Conservation (phyloP, 1,284 basidiomycete species). For the Ceratobasidium sp. region DNA sequence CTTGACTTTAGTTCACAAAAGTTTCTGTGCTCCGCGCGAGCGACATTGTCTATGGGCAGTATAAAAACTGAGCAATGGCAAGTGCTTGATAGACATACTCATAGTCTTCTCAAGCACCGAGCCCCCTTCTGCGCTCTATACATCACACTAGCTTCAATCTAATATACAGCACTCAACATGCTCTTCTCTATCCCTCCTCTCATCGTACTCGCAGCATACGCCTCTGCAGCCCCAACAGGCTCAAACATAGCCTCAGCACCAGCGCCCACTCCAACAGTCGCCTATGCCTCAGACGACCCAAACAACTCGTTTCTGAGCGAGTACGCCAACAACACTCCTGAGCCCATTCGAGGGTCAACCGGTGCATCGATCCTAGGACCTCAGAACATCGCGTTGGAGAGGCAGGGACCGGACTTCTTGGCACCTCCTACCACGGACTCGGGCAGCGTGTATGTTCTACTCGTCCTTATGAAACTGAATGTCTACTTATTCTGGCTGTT, state of each 20-base stretch:
- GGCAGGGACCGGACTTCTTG: constrained; percentile 13
- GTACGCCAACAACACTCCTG: not conserved
- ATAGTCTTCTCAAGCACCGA: too few relatives aligned
- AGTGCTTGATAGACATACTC: too few relatives aligned
- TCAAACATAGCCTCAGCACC: not conserved
- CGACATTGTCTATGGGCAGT: too few relatives aligned
- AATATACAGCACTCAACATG: not conserved
- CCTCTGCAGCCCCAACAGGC: constrained; percentile 1
- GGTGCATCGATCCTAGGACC: constrained; percentile 16
- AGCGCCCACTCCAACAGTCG: not conserved
- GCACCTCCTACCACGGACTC: constrained; percentile 11
- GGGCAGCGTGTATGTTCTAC: constrained; percentile 11
- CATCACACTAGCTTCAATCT: too few relatives aligned
- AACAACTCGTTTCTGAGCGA: constrained; percentile 13
- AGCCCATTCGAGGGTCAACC: not conserved
- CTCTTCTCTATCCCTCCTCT: constrained; percentile 4
- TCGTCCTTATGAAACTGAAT: constrained; percentile 33
- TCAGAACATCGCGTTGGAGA: constrained; percentile 10
- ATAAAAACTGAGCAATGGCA: too few relatives aligned
- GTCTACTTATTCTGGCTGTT: constrained; percentile 35
- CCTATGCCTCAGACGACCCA: constrained; percentile 24
- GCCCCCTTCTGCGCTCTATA: too few relatives aligned
- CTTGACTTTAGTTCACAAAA: too few relatives aligned
- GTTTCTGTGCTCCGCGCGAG: too few relatives aligned
- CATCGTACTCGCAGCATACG: not conserved